A percentile compares a stretch with the other conserved stretches of the same genome.
Evolutionary conservation across 2,329 filamentous ascomycete genomes (phyloP).

Genomic region (Fonsecaea erecta): DNA sequence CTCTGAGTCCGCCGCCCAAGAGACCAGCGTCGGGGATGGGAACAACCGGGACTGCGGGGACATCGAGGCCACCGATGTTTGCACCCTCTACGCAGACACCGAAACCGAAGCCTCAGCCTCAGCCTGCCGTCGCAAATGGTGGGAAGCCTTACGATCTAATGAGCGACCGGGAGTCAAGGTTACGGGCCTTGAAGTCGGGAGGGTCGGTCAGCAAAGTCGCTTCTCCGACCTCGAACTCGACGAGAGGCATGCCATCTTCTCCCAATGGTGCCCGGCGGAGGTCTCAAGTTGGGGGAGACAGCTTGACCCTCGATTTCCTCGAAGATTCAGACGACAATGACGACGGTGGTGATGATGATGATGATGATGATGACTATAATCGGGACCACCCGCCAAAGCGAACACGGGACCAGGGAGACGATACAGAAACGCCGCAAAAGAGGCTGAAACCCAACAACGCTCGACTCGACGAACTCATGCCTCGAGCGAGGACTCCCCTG

Average conservation of each 20-base stretch:
- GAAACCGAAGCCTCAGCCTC: conserved; percentile 4
- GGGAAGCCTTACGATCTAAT: conserved; percentile 31
- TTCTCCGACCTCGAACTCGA: no score
- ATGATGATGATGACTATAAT: conserved; percentile 20
- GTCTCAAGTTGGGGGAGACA: background rate
- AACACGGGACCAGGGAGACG: background rate
- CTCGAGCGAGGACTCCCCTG: conserved; percentile 23
- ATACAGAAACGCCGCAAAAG: conserved; percentile 17
- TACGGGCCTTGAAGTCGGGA: conserved; percentile 42
- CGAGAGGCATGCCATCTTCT: no score
- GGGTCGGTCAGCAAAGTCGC: conserved; percentile 26
- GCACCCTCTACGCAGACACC: conserved; percentile 5
- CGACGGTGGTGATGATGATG: conserved; percentile 15
- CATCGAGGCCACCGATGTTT: conserved; percentile 26
- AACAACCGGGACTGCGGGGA: background rate
- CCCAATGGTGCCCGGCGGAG: no score
- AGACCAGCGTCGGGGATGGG: background rate
- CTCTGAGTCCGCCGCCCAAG: conserved; percentile 11
- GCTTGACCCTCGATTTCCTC: conserved; percentile 33
- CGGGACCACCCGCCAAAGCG: background rate
- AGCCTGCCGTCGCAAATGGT: conserved; percentile 6
- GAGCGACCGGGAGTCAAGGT: conserved; percentile 42
- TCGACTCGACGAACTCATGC: background rate
- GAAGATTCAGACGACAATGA: conserved; percentile 31
- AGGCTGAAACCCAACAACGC: conserved; percentile 10